Evolutionary conservation across 768 basidiomycete species (phyloP), one percentile per base, ranked within the genome.

Genomic region (Suillus cothurnatus): DNA sequence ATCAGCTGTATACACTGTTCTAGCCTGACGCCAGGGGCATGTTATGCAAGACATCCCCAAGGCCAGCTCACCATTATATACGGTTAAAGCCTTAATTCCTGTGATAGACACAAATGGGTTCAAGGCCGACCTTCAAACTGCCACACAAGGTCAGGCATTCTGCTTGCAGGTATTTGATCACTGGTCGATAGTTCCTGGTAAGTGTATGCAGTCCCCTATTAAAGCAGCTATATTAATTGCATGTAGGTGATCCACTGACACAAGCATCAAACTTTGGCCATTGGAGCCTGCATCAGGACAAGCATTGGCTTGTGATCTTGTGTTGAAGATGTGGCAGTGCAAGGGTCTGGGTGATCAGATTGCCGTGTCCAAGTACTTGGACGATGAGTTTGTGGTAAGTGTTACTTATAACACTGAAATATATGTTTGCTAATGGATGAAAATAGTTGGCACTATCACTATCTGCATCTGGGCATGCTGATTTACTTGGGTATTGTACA

Each of bases 31-130:
- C 65, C 88, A 97, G 78, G 97, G 97, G n/a, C 97, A 99, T 77
- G 97, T 99, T 69, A 99, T 96, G 0, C 94, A 97, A 75, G 97
- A 99, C 75, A 91, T 94, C 28, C 96, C 97, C 36, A 99, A 99
- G 78, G 95, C 97, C 8, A 97, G 97, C 64, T 98, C 96, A 32
- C 97, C 97, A 26, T 77, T 99, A 61, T 99, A 97, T 80, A 99
- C 97, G 1, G 93, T 99, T 64, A 98, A 99, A 79, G 97, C 97
- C 1, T 84, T 98, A 57, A 99, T 99, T 66, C 97, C 97, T 3
- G 97, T 99, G 55, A 94, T 99, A 68, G 97, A 99, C 74, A 94
- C 97, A 53, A 98, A 98, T 72, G 97, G 97, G 0, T 99, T 99
- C 77, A 97, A 99, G 82, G 97, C 96, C 5, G 97, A 99, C 80